Base-by-base conservation (phyloP, 2,329 filamentous ascomycete genomes). In the Aspergillus japonicus region DNA sequence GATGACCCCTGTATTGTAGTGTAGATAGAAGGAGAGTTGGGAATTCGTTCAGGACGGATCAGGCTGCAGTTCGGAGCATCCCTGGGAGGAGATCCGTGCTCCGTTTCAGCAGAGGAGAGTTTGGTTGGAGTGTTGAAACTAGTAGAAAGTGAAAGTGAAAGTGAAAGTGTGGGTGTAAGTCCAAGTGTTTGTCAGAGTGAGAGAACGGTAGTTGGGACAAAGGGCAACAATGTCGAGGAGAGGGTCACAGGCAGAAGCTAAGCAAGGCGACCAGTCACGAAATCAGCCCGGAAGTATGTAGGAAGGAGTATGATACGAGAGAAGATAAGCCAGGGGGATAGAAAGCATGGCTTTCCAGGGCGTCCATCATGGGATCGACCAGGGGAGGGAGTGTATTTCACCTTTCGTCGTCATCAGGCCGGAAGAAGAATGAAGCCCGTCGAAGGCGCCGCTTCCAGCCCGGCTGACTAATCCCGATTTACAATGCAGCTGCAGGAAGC, bases 71-170 rank as follows among this genome's bases (percentile, higher is more conserved):
- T 52, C 59, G 55, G 58, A 47, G 54, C 55, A 63, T 68, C 53
- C 52, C 58, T 55, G 65, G 55, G 63, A 65, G 14, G 61, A 64
- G 70, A 74, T 70, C 69, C 67, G 70, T 73, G 71, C 68, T 69
- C 62, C 60, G 71, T 74, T 73, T 75, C 71, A 75, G 68, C 62
- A 59, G 14, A 63, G 60, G 54, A 35, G 52, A 62, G 55, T 29
- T 56, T 54, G 54, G 52, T 24, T 16, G 42, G 42, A 35, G 53
- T 29, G 26, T n/a, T 12, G 14, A 21, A 23, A 44, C 26, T 54
- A 57, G 31, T 47, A 50, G 57, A 44, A 49, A 64, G 57, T 44
- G 44, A 12, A 35, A 35, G 33, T 35, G 33, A 2, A 35, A 11
- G 33, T 35, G 33, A 5, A 35, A 14, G 33, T 12, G 33, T 35